Conservation (phyloP, 2,329 filamentous ascomycete species). For the Arthrobotrys entomopaga region DNA sequence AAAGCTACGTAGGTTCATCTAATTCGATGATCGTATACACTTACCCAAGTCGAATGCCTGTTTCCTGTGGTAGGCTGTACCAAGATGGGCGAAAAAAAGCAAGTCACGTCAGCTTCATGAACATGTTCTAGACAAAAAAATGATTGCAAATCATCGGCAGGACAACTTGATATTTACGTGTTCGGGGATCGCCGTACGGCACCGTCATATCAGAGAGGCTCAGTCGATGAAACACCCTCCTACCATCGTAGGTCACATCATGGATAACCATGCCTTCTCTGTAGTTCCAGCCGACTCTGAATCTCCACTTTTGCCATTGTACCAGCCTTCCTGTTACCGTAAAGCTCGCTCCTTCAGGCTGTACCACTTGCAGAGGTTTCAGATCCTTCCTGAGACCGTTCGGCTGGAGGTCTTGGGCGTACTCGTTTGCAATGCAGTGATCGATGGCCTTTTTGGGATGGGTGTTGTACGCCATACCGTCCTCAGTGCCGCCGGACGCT, state of each 20-base stretch:
- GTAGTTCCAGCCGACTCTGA: conserved; percentile 70
- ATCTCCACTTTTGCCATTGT: conserved; percentile 75
- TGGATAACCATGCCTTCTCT: conserved; percentile 75
- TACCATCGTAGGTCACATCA: conserved; percentile 71
- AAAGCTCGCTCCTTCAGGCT: conserved; percentile 76
- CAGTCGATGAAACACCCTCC: conserved; percentile 74
- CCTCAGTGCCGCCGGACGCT: conserved; percentile 66
- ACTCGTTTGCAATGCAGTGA: conserved; percentile 63
- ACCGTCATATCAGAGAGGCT: conserved; percentile 73
- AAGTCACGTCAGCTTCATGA: conserved; percentile 22
- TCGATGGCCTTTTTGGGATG: conserved; percentile 65
- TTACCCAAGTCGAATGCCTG: conserved; percentile 72
- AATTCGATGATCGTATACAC: conserved; percentile 33
- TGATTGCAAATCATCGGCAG: conserved; percentile 28
- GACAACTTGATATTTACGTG: conserved; percentile 29
- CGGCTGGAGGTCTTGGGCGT: conserved; percentile 67
- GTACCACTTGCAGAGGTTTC: conserved; percentile 77
- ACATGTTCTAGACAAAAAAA: conserved; percentile 22
- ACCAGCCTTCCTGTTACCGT: conserved; percentile 66
- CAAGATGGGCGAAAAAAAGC: conserved; percentile 19
- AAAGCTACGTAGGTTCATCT: conserved; percentile 1
- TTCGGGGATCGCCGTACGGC: conserved; percentile 71
- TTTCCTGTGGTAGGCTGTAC: conserved; percentile 73
- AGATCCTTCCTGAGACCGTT: conserved; percentile 66
- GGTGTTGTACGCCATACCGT: conserved; percentile 64